Conservation (phyloP, 148 eudicot genomes). For the Rhododendron ferrugineum region DNA sequence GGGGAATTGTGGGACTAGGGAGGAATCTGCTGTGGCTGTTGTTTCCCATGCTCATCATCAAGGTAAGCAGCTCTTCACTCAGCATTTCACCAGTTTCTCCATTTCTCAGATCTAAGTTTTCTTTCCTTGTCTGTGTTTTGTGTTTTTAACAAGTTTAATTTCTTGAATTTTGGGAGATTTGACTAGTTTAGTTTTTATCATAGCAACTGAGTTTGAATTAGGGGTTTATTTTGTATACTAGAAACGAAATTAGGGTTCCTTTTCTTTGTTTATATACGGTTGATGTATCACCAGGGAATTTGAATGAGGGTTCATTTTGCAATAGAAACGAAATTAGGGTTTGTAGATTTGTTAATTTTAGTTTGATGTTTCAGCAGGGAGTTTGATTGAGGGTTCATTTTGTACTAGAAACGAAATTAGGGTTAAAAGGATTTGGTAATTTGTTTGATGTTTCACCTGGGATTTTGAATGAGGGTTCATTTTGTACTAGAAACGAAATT, state of each 20-base stretch:
- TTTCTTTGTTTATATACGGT: neutral
- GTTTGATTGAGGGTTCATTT: neutral
- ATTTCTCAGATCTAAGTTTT: neutral
- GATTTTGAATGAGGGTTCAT: conserved; percentile 1
- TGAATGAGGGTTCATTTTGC: neutral
- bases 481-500: neutral
- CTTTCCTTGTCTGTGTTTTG: neutral
- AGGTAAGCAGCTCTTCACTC: conserved; percentile 21
- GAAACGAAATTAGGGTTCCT: neutral
- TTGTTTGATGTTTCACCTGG: neutral
- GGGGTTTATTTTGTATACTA: neutral
- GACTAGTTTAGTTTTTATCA: neutral
- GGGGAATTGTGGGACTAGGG: conserved; percentile 98
- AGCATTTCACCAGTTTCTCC: neutral
- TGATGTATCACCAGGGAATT: neutral
- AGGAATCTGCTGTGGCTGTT: conserved; percentile 77
- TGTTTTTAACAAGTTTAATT: neutral
- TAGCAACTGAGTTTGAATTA: neutral
- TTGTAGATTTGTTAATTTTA: neutral
- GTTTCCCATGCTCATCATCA: conserved; percentile 68
- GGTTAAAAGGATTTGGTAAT: neutral
- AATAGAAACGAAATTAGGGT: neutral
- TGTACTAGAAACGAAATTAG: neutral
- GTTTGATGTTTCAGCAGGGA: neutral
- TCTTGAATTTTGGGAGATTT: neutral